Evolutionary conservation across 2,329 filamentous ascomycete species (phyloP), one percentile per base, ranked within the genome.

Genomic region (Coniella lustricola): DNA sequence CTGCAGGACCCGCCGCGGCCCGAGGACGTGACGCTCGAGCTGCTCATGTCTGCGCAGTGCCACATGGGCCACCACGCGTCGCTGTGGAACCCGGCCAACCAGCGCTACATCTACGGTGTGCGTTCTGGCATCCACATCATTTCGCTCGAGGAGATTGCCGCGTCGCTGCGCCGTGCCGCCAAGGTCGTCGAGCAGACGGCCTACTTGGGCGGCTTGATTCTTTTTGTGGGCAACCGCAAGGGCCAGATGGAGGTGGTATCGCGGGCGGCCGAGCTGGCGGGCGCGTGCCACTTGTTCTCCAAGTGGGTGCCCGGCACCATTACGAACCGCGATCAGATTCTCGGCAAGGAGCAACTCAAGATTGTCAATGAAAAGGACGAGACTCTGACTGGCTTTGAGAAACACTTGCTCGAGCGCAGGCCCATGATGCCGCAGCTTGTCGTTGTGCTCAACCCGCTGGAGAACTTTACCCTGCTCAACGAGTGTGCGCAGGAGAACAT

Each of bases 61-160:
- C 90, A 95, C 69, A 82, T 97, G 66, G 93, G 93, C 54, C 93
- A 98, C 70, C 80, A 87, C 60, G 91, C 86, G 0, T 87, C 87
- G 53, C 77, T 90, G 43, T 98, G 93, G 93, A 95, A 98, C 69
- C 90, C 93, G 10, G 84, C 82, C 45, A 98, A 97, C 71, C 84
- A 90, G 55, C 81, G 87, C 57, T 97, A 97, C 70, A 97, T 98
- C 64, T 90, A 87, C 64, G 93, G 93, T 59, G 80, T 95, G 53
- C 79, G 93, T 38, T 79, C 93, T 57, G 89, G 86, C 14, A 84
- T 95, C 53, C 91, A 96, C 69, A 90, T 98, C 64, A 95, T 98
- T 66, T 86, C 85, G 9, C 82, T 97, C 3, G 93, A 98, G 64
- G 77, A 82, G 52, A 97, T 87, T 29, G 89, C 90, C 13, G 85